Percentiles rank a stretch among this genome's conserved stretches.
Evolutionary conservation across 2,329 filamentous ascomycete genomes (phyloP).

Genomic region (Elsinoe ampelina): DNA sequence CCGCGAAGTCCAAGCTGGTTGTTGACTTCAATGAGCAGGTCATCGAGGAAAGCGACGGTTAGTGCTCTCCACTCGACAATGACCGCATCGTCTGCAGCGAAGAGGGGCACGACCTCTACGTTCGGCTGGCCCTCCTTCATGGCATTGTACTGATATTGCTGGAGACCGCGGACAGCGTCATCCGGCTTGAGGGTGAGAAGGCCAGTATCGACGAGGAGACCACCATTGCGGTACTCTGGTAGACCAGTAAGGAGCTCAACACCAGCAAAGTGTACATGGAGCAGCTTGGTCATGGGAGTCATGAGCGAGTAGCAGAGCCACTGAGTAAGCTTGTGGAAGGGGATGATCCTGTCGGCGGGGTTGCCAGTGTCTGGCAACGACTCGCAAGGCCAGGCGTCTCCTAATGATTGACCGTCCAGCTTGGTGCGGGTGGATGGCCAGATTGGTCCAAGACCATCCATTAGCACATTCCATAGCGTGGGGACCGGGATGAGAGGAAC

Average conservation of each 20-base stretch:
- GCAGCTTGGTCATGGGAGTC: slow-evolving; percentile 76
- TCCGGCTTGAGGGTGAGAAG: slow-evolving; percentile 65
- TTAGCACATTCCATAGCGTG: slow-evolving; percentile 82
- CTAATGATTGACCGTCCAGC: slow-evolving; percentile 77
- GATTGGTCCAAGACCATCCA: slow-evolving; percentile 75
- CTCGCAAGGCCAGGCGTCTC: slow-evolving; percentile 88
- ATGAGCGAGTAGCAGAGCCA: slow-evolving; percentile 93
- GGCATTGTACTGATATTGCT: slow-evolving; percentile 61
- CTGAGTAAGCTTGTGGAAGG: slow-evolving; percentile 90
- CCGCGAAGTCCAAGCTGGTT: slow-evolving; percentile 57
- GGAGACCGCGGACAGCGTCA: slow-evolving; percentile 61
- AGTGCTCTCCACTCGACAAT: slow-evolving; percentile 71
- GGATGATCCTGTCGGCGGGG: slow-evolving; percentile 72
- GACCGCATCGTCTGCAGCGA: slow-evolving; percentile 64
- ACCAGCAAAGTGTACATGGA: slow-evolving; percentile 72
- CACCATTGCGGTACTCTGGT: slow-evolving; percentile 87
- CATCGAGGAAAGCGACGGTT: slow-evolving; percentile 66
- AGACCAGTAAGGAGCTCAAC: slow-evolving; percentile 78
- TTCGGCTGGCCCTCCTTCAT: slow-evolving; percentile 61
- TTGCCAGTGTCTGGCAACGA: slow-evolving; percentile 69
- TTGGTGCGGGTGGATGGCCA: slow-evolving; percentile 83
- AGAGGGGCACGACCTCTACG: slow-evolving; percentile 64
- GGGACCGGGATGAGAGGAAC: slow-evolving; percentile 79
- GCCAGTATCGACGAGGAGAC: slow-evolving; percentile 76
- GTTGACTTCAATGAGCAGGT: slow-evolving; percentile 61